Evolutionary conservation across 495 filamentous ascomycete genomes (phyloP).

Genomic region (Aspergillus asperescens): DNA sequence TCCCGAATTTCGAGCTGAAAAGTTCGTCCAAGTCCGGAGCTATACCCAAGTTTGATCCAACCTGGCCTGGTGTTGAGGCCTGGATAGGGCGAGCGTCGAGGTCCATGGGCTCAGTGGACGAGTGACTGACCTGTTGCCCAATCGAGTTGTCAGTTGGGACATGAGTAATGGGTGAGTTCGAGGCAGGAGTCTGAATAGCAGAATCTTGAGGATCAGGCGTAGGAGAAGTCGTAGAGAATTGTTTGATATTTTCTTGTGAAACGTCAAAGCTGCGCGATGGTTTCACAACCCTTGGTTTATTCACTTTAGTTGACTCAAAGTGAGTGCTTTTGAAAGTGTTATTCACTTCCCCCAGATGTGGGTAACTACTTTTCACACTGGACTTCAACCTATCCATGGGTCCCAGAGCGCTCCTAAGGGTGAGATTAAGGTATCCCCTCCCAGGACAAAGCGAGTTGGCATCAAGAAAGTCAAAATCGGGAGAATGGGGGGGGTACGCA

Average conservation of each 20-base stretch:
- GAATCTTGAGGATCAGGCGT: background rate
- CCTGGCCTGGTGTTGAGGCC: background rate
- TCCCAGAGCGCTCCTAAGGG: slow-evolving; percentile 16
- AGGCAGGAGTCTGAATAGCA: background rate
- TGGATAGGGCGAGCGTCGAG: background rate
- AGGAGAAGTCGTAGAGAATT: background rate
- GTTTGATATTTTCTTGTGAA: background rate
- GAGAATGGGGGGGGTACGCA: slow-evolving; percentile 25
- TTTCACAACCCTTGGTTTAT: background rate
- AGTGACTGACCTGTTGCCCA: background rate
- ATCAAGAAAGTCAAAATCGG: slow-evolving; percentile 21
- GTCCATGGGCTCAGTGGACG: slow-evolving; percentile 7
- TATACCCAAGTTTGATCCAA: background rate
- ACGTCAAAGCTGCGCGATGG: background rate
- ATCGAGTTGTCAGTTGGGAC: background rate
- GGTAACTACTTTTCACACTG: background rate
- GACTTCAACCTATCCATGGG: background rate
- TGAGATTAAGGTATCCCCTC: slow-evolving; percentile 21
- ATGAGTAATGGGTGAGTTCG: background rate
- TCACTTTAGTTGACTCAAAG: background rate
- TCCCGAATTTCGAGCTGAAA: slow-evolving; percentile 14
- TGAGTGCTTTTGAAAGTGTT: background rate
- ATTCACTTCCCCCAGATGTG: background rate
- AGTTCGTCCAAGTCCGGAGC: slow-evolving; percentile 7
- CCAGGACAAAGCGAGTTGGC: background rate